A percentile compares a stretch with the other conserved stretches of the same genome.
phyloP scores from a whole-genome alignment of 1,139 yeast genomes.

The Arxiozyma telluris region DNA sequence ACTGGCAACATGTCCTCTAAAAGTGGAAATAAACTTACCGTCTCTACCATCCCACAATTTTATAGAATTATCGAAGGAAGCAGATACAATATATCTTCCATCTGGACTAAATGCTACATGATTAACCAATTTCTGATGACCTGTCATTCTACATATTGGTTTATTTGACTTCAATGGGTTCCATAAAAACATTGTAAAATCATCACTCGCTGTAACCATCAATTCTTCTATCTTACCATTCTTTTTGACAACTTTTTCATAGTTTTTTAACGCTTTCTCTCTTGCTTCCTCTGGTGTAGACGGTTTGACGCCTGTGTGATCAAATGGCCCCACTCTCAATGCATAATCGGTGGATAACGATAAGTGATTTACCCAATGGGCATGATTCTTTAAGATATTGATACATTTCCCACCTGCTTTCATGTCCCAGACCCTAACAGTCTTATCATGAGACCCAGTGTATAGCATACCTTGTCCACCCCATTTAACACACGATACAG shows the following conservation, averaged over 20 bases:
- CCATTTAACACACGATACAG: conserved; percentile 95
- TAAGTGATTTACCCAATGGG: conserved; percentile 96
- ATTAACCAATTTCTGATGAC: conserved; percentile 93
- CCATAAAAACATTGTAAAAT: conserved; percentile 97
- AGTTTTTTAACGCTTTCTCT: conserved; percentile 52
- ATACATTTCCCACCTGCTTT: conserved; percentile 64
- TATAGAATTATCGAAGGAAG: conserved; percentile 90
- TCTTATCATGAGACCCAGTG: conserved; percentile 90
- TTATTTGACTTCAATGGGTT: conserved; percentile 73
- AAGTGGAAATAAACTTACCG: conserved; percentile 81
- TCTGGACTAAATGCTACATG: conserved; percentile 96
- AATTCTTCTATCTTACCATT: conserved; percentile 68
- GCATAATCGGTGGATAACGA: conserved; percentile 87
- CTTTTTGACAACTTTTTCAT: conserved; percentile 67
- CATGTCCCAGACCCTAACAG: conserved; percentile 86
- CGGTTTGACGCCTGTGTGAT: conserved; percentile 49
- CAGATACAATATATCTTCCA: conserved; percentile 82
- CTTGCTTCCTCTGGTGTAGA: conserved; percentile 48
- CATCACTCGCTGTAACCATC: conserved; percentile 92
- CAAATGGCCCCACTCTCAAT: conserved; percentile 73
- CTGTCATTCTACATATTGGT: conserved; percentile 90
- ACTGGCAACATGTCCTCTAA: conserved; percentile 96
- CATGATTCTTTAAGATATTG: conserved; percentile 78
- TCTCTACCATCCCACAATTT: conserved; percentile 94
- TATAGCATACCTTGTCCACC: conserved; percentile 81